Conservation (phyloP, 2,329 filamentous ascomycete genomes). For the Aspergillus persii region DNA sequence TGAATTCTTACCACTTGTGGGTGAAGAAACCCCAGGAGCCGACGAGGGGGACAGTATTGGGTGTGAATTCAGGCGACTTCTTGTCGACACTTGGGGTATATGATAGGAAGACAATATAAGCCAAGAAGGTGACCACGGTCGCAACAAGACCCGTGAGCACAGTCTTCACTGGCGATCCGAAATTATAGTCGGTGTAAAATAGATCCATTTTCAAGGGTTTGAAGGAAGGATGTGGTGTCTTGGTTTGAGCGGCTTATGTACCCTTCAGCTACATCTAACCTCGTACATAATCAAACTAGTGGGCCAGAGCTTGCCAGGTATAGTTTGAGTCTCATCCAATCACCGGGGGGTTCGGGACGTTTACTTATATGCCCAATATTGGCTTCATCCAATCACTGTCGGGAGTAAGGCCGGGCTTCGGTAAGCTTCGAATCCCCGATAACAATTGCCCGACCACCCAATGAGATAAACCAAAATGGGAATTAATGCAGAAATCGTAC, state of each 20-base stretch:
- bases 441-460: neutral
- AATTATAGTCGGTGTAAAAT: neutral
- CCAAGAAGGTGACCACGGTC: neutral
- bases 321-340: neutral
- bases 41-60: neutral
- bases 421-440: neutral
- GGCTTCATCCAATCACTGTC: neutral
- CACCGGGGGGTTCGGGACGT: neutral
- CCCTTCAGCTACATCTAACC: neutral
- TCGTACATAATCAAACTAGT: neutral
- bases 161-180: neutral
- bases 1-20: neutral
- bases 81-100: neutral
- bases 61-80: neutral
- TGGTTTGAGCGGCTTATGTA: neutral
- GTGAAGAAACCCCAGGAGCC: conserved; percentile 1
- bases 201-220: neutral
- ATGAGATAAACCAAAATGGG: neutral
- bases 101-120: neutral
- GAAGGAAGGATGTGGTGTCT: neutral
- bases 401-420: neutral
- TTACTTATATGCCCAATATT: neutral
- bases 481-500: neutral
- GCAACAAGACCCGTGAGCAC: neutral
- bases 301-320: neutral